Evolutionary conservation across 179 eudicot species (phyloP).

Genomic region (Silene noctiflora): DNA sequence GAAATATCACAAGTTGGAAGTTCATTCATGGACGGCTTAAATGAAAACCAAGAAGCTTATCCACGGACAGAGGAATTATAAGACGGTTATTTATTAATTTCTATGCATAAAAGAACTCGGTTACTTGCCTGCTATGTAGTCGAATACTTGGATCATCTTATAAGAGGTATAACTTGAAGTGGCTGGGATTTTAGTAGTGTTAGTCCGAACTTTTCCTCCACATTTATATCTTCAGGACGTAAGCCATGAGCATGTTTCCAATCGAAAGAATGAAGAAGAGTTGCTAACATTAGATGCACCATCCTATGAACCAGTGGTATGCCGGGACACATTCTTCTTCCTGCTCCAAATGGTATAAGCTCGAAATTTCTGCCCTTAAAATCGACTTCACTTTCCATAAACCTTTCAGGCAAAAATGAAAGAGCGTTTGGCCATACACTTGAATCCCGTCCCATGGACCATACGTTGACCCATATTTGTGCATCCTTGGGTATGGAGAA

Average conservation of each 20-base stretch:
- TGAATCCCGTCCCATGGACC: constrained; percentile 22
- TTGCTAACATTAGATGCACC: constrained; percentile 21
- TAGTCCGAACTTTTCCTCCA: constrained; percentile 23
- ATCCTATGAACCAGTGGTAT: constrained; percentile 19
- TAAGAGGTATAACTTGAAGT: constrained; percentile 16
- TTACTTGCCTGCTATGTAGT: too few species aligned
- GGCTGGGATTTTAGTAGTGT: constrained; percentile 20
- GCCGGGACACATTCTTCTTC: constrained; percentile 26
- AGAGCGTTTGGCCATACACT: constrained; percentile 14
- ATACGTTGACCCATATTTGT: constrained; percentile 26
- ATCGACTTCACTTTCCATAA: constrained; percentile 13
- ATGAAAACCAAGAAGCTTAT: too few species aligned
- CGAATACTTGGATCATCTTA: neutral
- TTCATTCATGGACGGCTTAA: too few species aligned
- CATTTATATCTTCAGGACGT: constrained; percentile 15
- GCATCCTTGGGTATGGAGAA: constrained; percentile 17
- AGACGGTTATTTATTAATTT: too few species aligned
- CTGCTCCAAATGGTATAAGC: constrained; percentile 24
- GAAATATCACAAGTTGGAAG: too few species aligned
- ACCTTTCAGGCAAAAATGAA: constrained; percentile 22
- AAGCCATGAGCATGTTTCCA: constrained; percentile 22
- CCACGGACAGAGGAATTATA: too few species aligned
- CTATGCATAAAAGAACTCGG: too few species aligned
- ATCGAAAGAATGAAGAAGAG: constrained; percentile 3
- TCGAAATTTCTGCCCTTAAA: constrained; percentile 19